Evolutionary conservation across 331 rosid species (phyloP).

Genomic region (Telfairia occidentalis): DNA sequence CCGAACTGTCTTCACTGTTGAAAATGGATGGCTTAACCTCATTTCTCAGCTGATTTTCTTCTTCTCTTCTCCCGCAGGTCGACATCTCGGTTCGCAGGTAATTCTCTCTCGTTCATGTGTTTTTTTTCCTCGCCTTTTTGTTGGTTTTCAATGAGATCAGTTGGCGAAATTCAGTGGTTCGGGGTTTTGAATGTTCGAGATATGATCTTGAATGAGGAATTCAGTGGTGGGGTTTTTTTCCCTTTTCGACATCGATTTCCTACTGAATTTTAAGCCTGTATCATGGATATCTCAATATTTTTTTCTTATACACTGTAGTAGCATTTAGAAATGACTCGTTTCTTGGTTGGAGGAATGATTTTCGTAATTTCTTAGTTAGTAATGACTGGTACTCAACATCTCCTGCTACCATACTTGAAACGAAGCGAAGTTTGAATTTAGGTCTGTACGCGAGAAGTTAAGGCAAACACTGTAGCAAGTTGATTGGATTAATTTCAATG

Average conservation of each 20-base stretch:
- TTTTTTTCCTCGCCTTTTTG: neutral
- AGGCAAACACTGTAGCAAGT: neutral
- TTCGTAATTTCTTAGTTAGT: neutral
- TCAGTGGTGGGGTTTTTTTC: too few species aligned
- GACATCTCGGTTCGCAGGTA: constrained; percentile 46
- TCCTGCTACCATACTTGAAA: neutral
- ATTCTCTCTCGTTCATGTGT: neutral
- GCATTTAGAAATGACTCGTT: neutral
- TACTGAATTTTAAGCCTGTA: neutral
- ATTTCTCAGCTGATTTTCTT: constrained; percentile 37
- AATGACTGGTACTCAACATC: neutral
- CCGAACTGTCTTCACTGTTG: constrained; percentile 39
- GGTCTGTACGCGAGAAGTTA: neutral
- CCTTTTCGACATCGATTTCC: neutral
- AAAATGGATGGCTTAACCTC: constrained; percentile 50
- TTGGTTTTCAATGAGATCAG: neutral
- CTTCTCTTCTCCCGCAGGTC: constrained; percentile 45
- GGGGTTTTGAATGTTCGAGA: neutral
- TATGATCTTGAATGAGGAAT: neutral
- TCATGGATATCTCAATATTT: neutral
- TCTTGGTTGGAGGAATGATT: neutral
- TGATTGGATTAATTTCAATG: neutral
- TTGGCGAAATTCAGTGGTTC: neutral
- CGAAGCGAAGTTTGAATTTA: neutral
- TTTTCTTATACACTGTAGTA: neutral